A percentile compares a stretch with the other conserved stretches of the same genome.
These are phyloP conservation scores for Wickerhamomyces rabaulensis DNA, from an alignment of 805 yeast genomes.

Conservation along the genomic window DNA sequence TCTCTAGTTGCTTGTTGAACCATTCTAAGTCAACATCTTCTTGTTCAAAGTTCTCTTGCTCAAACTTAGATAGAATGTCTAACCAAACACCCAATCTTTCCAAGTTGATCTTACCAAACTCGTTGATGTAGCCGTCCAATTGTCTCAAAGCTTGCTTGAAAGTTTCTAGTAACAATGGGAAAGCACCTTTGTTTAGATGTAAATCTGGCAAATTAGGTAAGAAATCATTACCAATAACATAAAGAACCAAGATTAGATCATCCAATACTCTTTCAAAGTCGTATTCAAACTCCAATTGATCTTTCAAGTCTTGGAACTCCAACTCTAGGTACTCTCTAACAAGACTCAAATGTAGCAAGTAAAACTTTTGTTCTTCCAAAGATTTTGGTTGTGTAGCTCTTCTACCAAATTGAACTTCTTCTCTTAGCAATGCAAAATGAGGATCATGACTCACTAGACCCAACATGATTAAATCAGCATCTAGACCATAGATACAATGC, in stretches of 20 bases:
- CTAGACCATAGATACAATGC: conserved; percentile 96
- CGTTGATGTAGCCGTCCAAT: conserved; percentile 80
- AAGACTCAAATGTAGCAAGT: conserved; percentile 74
- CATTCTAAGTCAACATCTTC: conserved; percentile 82
- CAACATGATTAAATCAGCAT: conserved; percentile 94
- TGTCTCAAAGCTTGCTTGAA: conserved; percentile 75
- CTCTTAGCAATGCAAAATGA: conserved; percentile 91
- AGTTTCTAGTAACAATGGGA: conserved; percentile 84
- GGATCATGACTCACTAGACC: conserved; percentile 97
- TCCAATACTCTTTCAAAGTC: conserved; percentile 87
- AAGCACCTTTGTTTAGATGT: conserved; percentile 91
- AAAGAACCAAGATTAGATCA: conserved; percentile 87
- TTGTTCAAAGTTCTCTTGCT: conserved; percentile 79
- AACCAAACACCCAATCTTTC: conserved; percentile 71
- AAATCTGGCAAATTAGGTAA: conserved; percentile 93
- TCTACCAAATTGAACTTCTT: conserved; percentile 87
- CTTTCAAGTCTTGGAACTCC: conserved; percentile 72
- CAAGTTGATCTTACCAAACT: conserved; percentile 76
- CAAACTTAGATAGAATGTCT: conserved; percentile 70
- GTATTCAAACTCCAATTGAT: conserved; percentile 56
- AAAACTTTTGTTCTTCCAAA: conserved; percentile 76
- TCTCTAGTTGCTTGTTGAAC: conserved; percentile 83
- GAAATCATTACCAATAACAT: conserved; percentile 97
- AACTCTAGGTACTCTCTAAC: conserved; percentile 87
- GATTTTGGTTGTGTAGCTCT: conserved; percentile 34